A percentile compares a stretch with the other conserved stretches of the same genome.
Conservation (phyloP, 1,284 basidiomycete genomes). For the Entoloma clypeatum region DNA sequence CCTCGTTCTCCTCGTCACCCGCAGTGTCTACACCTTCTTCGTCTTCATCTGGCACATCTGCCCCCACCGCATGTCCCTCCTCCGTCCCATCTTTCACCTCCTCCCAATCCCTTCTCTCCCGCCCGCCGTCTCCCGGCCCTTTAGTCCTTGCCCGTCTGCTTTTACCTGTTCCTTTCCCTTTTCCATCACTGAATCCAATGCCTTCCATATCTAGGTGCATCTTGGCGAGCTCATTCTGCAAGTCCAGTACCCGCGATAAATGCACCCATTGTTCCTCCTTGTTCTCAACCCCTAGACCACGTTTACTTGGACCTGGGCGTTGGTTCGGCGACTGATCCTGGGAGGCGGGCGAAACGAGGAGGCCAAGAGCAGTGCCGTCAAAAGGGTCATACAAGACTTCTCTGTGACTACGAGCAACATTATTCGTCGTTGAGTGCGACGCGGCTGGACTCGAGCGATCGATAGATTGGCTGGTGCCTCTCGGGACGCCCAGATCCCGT, state of each 20-base stretch:
- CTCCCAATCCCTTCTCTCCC: slow-evolving; percentile 12
- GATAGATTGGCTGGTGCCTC: slow-evolving; percentile 6
- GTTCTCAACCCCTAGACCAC: slow-evolving; percentile 23
- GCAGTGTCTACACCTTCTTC: slow-evolving; percentile 47
- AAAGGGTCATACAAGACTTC: slow-evolving; percentile 49
- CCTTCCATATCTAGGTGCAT: slow-evolving; percentile 74
- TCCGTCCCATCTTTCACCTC: slow-evolving; percentile 11
- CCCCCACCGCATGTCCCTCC: slow-evolving; percentile 10
- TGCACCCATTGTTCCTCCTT: slow-evolving; percentile 62
- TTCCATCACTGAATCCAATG: slow-evolving; percentile 39
- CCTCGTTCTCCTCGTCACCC: slow-evolving; percentile 42
- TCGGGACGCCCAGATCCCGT: slow-evolving; percentile 1
- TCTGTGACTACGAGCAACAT: slow-evolving; percentile 6
- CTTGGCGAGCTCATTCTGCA: slow-evolving; percentile 65
- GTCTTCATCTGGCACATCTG: slow-evolving; percentile 24
- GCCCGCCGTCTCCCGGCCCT: slow-evolving; percentile 9
- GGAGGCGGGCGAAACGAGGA: slow-evolving; percentile 26
- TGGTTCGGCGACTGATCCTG: slow-evolving; percentile 8
- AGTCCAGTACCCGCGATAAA: slow-evolving; percentile 57
- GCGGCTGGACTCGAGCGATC: slow-evolving; percentile 1
- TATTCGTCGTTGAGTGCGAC: not conserved
- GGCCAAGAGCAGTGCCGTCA: slow-evolving; percentile 42
- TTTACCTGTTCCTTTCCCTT: slow-evolving; percentile 29
- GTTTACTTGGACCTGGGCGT: not conserved
- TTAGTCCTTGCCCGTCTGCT: slow-evolving; percentile 20